Evolutionary conservation across 305 asterid species (phyloP), one percentile per base, ranked within the genome.

Genomic region (Euphrasia arctica): DNA sequence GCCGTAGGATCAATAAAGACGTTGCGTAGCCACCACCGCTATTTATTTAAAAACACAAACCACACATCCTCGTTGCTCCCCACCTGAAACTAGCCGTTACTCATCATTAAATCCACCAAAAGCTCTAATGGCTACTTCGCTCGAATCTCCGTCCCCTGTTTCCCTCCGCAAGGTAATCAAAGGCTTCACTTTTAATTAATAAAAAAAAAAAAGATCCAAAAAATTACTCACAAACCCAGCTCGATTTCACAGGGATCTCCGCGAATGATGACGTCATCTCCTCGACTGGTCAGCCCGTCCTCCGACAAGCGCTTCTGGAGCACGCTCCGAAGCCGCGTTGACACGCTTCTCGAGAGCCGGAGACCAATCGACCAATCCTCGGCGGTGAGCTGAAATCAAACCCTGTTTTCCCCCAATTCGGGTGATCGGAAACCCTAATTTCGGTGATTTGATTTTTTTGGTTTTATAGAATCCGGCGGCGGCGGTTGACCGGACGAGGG

Each of bases 301-400:
- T 85, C 99, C 6, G 96, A 93, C 66, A 78, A 83, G 83, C 88
- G 85, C 39, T 84, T 78, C 71, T 90, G 99, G 99, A 88, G 95
- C 80, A 64, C 77, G 28, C 93, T 93, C 4, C 85, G 81, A 11
- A 78, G 77, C 78, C 85, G 96, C 6, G 73, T 84, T 57, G 96
- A 93, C 45, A 67, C 79, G n/a, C 80, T 90, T 12, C 80, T 90
- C 4, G 95, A 90, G 76, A 82, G 79, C 71, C 82, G 76, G 22
- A 78, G 72, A 45, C 81, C 86, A 8, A 9, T 42, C 9, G 82
- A 75, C 62, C 63, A 56, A 10, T 56, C 83, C 47, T 8, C 45
- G 65, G 62, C 74, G 80, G 89, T 86, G 60, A 60, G 36, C 22
- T 18, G 22, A 27, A 49, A 32, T 52, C 14, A 1, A 31, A n/a